Base-by-base conservation (phyloP, 2,329 filamentous ascomycete genomes). In the Venturia oleaginea region DNA sequence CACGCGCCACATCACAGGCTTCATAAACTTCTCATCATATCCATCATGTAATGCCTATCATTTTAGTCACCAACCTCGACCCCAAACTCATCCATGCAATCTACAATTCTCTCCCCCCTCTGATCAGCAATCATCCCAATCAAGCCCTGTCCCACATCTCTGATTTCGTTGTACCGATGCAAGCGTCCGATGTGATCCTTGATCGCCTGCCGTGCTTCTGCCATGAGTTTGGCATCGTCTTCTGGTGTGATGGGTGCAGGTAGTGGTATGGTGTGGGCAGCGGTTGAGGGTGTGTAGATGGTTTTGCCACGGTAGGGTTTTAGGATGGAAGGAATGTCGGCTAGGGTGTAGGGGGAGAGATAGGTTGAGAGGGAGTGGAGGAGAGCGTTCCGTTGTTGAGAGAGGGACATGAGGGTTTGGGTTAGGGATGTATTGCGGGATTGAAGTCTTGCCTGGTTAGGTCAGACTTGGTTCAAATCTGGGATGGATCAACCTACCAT, bases 121-220 rank as follows among this genome's bases (percentile, higher is more conserved):
- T 81, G 79, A 65, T 90, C 87, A 4, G 87, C 87, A 71, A 90
- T 84, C 69, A 90, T 74, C 0, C 85, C 86, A 75, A 89, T 81
- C 37, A 90, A 70, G 0, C 86, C 86, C 70, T 86, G 82, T 0
- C 83, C 87, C 8, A 88, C 77, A 72, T 90, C 87, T 67, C 86
- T 85, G 69, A 89, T 84, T 72, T 89, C 86, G 69, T 90, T 90
- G 75, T 90, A 90, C 65, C 83, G 77, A 68, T 89, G 86, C 38
- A 90, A 77, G 4, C 86, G 76, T 65, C 79, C 80, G 70, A 90
- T 90, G 71, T 90, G 87, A 38, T 77, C 76, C 63, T 84, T 81
- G 62, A 88, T 83, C 11, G 84, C 82, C 24, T 76, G 74, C 48
- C 82, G 77, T 0, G 84, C 79, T 13, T 79, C 76, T 17, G 68